Evolutionary conservation across 1,284 basidiomycete species (phyloP).

Genomic region (Peniophora sp.): DNA sequence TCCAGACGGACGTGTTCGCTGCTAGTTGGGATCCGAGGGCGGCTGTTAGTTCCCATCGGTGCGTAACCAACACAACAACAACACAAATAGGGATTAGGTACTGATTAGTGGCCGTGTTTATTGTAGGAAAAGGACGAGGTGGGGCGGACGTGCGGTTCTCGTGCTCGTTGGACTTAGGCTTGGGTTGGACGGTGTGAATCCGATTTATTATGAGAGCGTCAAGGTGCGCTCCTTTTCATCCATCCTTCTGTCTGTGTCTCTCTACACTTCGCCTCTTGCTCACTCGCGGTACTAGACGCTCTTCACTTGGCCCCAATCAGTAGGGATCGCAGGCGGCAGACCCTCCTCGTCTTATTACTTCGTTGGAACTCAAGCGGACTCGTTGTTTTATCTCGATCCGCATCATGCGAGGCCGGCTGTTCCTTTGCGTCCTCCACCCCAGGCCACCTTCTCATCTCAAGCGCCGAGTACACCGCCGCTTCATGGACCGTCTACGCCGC

Average conservation of each 20-base stretch:
- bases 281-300: slow-evolving; percentile 46
- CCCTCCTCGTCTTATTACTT: slow-evolving; percentile 98
- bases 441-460: too few species aligned
- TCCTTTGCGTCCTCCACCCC: too few species aligned
- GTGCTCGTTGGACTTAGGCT: slow-evolving; percentile 83
- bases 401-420: slow-evolving; percentile 84
- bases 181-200: slow-evolving; percentile 90
- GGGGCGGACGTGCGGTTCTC: slow-evolving; percentile 84
- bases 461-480: too few species aligned
- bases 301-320: slow-evolving; percentile 91
- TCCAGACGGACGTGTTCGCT: slow-evolving; percentile 78
- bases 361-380: slow-evolving; percentile 85
- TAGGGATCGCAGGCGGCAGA: slow-evolving; percentile 93
- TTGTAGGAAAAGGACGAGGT: too few species aligned
- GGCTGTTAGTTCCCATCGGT: too few species aligned
- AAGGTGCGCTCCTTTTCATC: slow-evolving; percentile 53
- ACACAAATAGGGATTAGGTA: not conserved
- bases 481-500: too few species aligned
- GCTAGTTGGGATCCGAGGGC: slow-evolving; percentile 48
- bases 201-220: slow-evolving; percentile 89
- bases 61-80: slow-evolving; percentile 7
- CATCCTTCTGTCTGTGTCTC: not conserved
- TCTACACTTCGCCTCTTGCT: too few species aligned
- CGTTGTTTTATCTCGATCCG: slow-evolving; percentile 93
- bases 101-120: too few species aligned